Evolutionary conservation across 495 filamentous ascomycete genomes (phyloP).

Genomic region (Daldinia concentrica): DNA sequence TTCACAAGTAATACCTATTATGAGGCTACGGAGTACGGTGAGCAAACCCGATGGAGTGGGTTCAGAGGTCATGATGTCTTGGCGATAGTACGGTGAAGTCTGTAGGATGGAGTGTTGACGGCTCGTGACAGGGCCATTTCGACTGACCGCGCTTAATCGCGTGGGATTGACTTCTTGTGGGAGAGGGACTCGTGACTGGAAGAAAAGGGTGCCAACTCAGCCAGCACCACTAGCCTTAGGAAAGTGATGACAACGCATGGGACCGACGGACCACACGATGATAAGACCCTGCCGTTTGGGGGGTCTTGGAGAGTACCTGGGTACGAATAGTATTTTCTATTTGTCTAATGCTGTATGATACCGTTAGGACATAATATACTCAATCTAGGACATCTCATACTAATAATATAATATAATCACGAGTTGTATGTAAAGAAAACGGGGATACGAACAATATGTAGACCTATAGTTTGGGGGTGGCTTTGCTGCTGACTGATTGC

Average conservation of each 20-base stretch:
- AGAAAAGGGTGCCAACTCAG: constrained; percentile 44
- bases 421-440: constrained; percentile 1
- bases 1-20: constrained; percentile 10
- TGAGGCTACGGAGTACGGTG: constrained; percentile 13
- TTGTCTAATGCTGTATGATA: too few relatives aligned
- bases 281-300: constrained; percentile 29
- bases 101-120: constrained; percentile 9
- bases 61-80: constrained; percentile 18
- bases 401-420: constrained; percentile 12
- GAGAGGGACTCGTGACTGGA: constrained; percentile 42
- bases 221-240: constrained; percentile 21
- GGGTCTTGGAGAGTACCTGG: not conserved
- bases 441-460: not conserved
- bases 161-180: constrained; percentile 19
- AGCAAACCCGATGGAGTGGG: constrained; percentile 22
- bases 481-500: constrained; percentile 27
- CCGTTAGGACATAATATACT: too few relatives aligned
- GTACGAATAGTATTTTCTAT: too few relatives aligned
- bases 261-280: constrained; percentile 35
- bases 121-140: constrained; percentile 24
- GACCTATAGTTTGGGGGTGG: constrained; percentile 9
- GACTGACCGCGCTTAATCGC: constrained; percentile 21
- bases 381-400: not conserved
- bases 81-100: constrained; percentile 19
- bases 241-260: constrained; percentile 37